phyloP scores from a whole-genome alignment of 2,329 filamentous ascomycete species.

The Coniochaeta prunicola region DNA sequence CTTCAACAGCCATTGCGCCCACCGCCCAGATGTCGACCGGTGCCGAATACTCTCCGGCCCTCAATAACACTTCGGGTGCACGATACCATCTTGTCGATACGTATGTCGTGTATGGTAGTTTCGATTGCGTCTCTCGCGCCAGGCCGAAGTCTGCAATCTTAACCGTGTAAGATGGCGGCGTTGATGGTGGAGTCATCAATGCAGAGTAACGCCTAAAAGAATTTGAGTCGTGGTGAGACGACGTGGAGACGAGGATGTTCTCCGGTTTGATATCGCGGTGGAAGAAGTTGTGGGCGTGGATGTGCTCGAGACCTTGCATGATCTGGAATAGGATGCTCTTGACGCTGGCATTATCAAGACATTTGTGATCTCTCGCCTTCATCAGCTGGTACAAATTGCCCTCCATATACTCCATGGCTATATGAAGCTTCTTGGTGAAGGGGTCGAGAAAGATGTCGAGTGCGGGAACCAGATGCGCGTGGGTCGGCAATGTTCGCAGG shows the following conservation, averaged over 20 bases:
- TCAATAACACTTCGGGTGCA: conserved; percentile 86
- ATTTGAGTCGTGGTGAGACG: conserved; percentile 70
- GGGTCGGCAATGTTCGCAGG: conserved; percentile 76
- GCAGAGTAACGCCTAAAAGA: conserved; percentile 92
- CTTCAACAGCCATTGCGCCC: conserved; percentile 96
- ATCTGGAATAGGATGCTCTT: conserved; percentile 99
- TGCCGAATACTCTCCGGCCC: conserved; percentile 93
- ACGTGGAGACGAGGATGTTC: conserved; percentile 95
- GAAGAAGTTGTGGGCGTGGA: conserved; percentile 95
- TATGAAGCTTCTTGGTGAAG: conserved; percentile 92
- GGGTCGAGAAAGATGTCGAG: conserved; percentile 98
- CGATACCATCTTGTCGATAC: conserved; percentile 98
- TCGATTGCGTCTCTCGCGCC: conserved; percentile 94
- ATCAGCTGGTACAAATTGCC: conserved; percentile 98
- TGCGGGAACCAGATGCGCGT: conserved; percentile 91
- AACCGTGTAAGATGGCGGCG: conserved; percentile 87
- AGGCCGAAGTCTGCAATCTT: conserved; percentile 98
- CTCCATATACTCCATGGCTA: conserved; percentile 99
- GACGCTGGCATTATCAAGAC: conserved; percentile 79
- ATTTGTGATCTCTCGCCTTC: conserved; percentile 96
- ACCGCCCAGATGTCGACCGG: conserved; percentile 98
- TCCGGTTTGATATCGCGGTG: conserved; percentile 99
- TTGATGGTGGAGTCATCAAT: conserved; percentile 89
- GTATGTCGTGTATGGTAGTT: conserved; percentile 94
- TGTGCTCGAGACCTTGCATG: conserved; percentile 90